These are phyloP conservation scores for Rhodotorula sp. DNA, from an alignment of 1,284 basidiomycete species.

Conservation along the genomic window DNA sequence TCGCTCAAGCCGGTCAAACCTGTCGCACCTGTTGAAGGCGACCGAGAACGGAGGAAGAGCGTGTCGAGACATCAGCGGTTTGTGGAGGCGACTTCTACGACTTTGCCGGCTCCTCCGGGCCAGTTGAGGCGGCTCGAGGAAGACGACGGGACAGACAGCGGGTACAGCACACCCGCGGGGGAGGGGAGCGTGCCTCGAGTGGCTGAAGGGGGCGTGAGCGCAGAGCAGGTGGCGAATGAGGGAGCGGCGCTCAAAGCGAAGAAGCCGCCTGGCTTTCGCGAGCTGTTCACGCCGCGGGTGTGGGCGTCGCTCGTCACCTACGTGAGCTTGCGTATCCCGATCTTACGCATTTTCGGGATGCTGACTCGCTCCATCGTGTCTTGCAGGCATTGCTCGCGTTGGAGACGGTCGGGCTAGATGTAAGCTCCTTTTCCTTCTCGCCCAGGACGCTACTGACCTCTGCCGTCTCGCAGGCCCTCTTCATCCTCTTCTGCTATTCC, in stretches of 20 bases:
- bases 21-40: background rate
- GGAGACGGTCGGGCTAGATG: constrained; percentile 36
- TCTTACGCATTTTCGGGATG: background rate
- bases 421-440: background rate
- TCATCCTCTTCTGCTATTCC: constrained; percentile 42
- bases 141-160: constrained; percentile 16
- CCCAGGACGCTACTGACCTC: background rate
- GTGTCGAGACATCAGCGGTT: constrained; percentile 15
- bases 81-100: constrained; percentile 20
- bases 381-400: constrained; percentile 34
- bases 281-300: constrained; percentile 21
- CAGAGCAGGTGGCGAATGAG: background rate
- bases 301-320: constrained; percentile 18
- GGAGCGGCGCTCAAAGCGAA: background rate
- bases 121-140: constrained; percentile 15
- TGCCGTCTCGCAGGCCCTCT: constrained; percentile 20
- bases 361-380: background rate
- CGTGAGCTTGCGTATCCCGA: background rate
- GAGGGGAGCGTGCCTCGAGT: constrained; percentile 1
- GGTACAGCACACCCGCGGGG: constrained; percentile 43
- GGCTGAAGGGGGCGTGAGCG: background rate
- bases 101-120: constrained; percentile 14
- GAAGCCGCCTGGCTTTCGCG: constrained; percentile 5
- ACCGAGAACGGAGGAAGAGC: background rate
- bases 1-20: constrained; percentile 14